Evolutionary conservation across 2,329 filamentous ascomycete genomes (phyloP).

Genomic region (Aspergillus sp.): DNA sequence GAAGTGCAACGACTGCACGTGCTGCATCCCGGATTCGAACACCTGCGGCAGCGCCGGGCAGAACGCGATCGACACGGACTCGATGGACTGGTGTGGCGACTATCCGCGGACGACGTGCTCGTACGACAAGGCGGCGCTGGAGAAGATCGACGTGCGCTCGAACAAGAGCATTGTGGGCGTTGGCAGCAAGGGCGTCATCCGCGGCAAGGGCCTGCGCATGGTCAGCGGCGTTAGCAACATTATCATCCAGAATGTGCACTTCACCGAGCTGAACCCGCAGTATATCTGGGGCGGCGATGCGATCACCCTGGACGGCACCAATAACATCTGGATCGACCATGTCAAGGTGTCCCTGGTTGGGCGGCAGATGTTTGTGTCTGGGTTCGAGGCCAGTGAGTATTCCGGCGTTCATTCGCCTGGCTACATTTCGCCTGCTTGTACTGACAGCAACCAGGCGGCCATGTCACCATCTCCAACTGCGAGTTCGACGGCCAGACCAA

Average conservation of each 20-base stretch:
- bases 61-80: constrained; percentile 43
- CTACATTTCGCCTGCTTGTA: constrained; percentile 43
- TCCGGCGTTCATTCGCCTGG: constrained; percentile 42
- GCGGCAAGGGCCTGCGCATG: constrained; percentile 46
- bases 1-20: constrained; percentile 17
- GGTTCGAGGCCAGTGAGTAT: constrained; percentile 20
- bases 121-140: constrained; percentile 43
- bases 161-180: constrained; percentile 50
- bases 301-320: constrained; percentile 40
- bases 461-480: constrained; percentile 50
- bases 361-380: constrained; percentile 19
- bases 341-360: constrained; percentile 32
- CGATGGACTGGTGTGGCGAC: constrained; percentile 48
- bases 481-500: constrained; percentile 47
- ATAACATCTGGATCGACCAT: constrained; percentile 41
- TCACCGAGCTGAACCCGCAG: constrained; percentile 44
- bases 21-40: constrained; percentile 25
- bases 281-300: constrained; percentile 52
- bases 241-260: constrained; percentile 50
- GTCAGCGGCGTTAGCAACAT: constrained; percentile 40
- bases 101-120: constrained; percentile 38
- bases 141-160: constrained; percentile 43
- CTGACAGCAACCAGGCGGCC: constrained; percentile 30
- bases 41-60: constrained; percentile 38
- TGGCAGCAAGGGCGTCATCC: constrained; percentile 44